Evolutionary conservation across 805 yeast genomes (phyloP), one percentile per base, ranked within the genome.

Genomic region (Blastobotrys attinorum): DNA sequence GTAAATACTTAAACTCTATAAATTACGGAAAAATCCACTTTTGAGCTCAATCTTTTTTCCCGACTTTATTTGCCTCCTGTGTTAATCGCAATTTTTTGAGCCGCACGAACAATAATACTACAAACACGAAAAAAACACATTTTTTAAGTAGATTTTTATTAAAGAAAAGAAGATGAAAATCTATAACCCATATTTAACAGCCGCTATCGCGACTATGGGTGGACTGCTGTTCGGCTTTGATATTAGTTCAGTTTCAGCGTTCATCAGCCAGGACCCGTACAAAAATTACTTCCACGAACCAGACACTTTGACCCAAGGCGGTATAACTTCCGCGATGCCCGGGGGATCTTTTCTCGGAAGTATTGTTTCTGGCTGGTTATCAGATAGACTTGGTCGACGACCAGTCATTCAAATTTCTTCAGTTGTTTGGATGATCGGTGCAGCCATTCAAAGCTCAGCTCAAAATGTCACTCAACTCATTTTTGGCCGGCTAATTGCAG

Each of bases 161-260:
- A n/a, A n/a, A n/a, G n/a, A n/a, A n/a, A n/a, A n/a, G n/a, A n/a
- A n/a, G n/a, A n/a, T n/a, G n/a, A n/a, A n/a, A n/a, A 52, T 73
- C 32, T 67, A 75, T 61, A 81, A 81, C 60, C 73, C 77, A 22
- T 77, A 71, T 55, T 54, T 73, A 34, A 75, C 79, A 38, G 73
- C 82, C 11, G 50, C 60, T 16, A 69, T 79, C 31, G 70, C 87
- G 37, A 71, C 84, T 45, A 60, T 82, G 21, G 81, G 84, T 33
- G 90, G 89, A 32, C 63, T 76, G 62, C 70, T 83, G 60, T 76
- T 81, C 62, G 92, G 95, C 43, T 76, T 82, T 56, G 95, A 85
- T 59, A 77, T 82, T 43, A 76, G 89, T 3, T 81, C 92, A 0
- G 73, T 84, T 67, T 74, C 87, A 1, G 79, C 84, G 1, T 81